Evolutionary conservation across 257 asterid species (phyloP).

Genomic region (Lycium barbarum): DNA sequence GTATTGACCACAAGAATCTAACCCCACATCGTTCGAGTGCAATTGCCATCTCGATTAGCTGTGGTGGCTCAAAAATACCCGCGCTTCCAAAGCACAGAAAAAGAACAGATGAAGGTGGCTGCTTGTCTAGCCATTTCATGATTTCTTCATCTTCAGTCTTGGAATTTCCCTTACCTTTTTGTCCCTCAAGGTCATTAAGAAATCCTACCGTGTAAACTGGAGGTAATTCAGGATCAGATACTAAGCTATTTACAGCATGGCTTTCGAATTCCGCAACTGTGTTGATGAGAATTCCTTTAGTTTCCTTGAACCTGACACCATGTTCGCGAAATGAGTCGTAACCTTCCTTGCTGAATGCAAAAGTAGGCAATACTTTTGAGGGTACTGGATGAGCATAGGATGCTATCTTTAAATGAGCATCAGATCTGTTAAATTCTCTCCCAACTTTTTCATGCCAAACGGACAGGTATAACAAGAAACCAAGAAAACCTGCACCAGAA

Average conservation of each 20-base stretch:
- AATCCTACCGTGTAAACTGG: slow-evolving; percentile 58
- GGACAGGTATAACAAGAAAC: slow-evolving; percentile 22
- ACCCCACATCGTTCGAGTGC: slow-evolving; percentile 31
- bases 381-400: slow-evolving; percentile 40
- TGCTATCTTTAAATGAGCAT: slow-evolving; percentile 26
- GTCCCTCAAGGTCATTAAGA: slow-evolving; percentile 14
- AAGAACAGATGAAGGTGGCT: slow-evolving; percentile 31
- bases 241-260: slow-evolving; percentile 35
- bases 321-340: background rate
- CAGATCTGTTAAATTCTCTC: slow-evolving; percentile 24
- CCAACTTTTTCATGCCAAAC: background rate
- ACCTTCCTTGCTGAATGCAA: slow-evolving; percentile 23
- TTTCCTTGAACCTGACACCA: slow-evolving; percentile 23
- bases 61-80: slow-evolving; percentile 29
- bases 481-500: slow-evolving; percentile 44
- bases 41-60: slow-evolving; percentile 34
- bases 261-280: slow-evolving; percentile 54
- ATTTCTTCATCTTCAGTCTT: background rate
- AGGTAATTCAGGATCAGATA: slow-evolving; percentile 27
- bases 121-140: slow-evolving; percentile 37
- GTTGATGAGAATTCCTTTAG: slow-evolving; percentile 52
- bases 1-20: slow-evolving; percentile 34
- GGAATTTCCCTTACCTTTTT: too few species aligned
- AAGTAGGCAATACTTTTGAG: slow-evolving; percentile 32
- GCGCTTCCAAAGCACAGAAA: slow-evolving; percentile 41